Percentiles rank a stretch among this genome's conserved stretches.
Conservation (phyloP, 2,329 filamentous ascomycete genomes). For the Hypomyces rosellus region DNA sequence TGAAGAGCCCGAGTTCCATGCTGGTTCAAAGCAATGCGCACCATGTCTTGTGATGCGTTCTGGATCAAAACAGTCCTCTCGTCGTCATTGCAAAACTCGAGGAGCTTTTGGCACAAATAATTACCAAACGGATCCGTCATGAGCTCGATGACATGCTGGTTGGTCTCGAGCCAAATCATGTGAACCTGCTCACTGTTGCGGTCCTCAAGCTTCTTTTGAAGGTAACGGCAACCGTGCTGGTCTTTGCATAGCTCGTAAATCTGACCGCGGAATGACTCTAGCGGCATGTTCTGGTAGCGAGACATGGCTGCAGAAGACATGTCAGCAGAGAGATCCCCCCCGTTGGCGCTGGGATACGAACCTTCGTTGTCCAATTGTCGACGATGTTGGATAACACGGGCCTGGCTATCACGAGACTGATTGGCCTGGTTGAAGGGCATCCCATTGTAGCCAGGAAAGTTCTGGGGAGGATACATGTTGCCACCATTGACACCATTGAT, state of each 20-base stretch:
- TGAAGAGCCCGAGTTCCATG: conserved; percentile 94
- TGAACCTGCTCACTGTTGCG: conserved; percentile 76
- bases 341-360: conserved; percentile 27
- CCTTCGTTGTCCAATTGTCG: conserved; percentile 69
- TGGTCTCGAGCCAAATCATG: conserved; percentile 91
- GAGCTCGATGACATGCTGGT: conserved; percentile 87
- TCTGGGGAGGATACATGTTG: conserved; percentile 49
- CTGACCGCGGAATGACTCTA: conserved; percentile 74
- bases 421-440: conserved; percentile 43
- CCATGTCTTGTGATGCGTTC: conserved; percentile 81
- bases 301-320: conserved; percentile 50
- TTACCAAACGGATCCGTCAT: conserved; percentile 99
- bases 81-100: conserved; percentile 91
- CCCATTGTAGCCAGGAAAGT: conserved; percentile 51
- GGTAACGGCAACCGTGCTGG: conserved; percentile 92
- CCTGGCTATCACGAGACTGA: conserved; percentile 66
- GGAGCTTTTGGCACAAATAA: conserved; percentile 96
- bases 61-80: conserved; percentile 90
- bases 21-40: conserved; percentile 91
- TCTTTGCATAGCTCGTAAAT: conserved; percentile 94
- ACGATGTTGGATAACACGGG: conserved; percentile 68
- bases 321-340: conserved; percentile 22
- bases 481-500: conserved; percentile 39
- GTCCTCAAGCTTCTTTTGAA: conserved; percentile 96
- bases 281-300: conserved; percentile 74